Base-by-base conservation (phyloP, 2,329 filamentous ascomycete species). In the Pestalotiopsis sp. region DNA sequence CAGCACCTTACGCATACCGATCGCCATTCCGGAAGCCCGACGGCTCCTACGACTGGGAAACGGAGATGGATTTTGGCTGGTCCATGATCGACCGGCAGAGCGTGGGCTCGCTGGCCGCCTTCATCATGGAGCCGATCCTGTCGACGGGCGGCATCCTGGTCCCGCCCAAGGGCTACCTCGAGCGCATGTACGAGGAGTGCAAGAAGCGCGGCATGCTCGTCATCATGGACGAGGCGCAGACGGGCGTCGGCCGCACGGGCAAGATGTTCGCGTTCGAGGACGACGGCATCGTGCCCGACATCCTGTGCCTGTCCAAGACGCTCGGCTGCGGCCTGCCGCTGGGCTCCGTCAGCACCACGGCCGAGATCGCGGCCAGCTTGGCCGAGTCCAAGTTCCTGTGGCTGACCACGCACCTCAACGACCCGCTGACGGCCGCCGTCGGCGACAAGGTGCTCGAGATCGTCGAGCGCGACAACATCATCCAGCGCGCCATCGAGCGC, bases 201-300 rank as follows among this genome's bases (percentile, higher is more conserved):
- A 79, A 83, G 67, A 82, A 81, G 69, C 81, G 87, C 1, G 84
- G 81, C 2, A 88, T 89, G 82, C 79, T 89, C 2, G 73, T 89
- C 6, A 89, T 89, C 59, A 75, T 89, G 17, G 87, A 89, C 69
- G 88, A 89, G 73, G 87, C 88, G 0, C 87, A 89, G 75, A 89
- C 87, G 0, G 87, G 84, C 0, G 79, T 89, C 2, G 86, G 87
- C 0, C 80, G 88, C 1, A 84, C 82, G 0, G 87, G 87, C 0
- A 76, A 84, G 1, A 86, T 91, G 81, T 89, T 90, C 64, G 88
- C 87, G 0, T 86, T 89, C 62, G 77, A 88, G 68, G 78, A 87
- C 65, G 81, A 84, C 65, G 83, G 75, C 35, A 71, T 82, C 26
- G 75, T 86, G 44, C 77, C 83, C 20, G 76, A 89, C 71, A 86